phyloP scores from a whole-genome alignment of 371 early-diverging fungal species.

The Neoconidiobolus thromboides region DNA sequence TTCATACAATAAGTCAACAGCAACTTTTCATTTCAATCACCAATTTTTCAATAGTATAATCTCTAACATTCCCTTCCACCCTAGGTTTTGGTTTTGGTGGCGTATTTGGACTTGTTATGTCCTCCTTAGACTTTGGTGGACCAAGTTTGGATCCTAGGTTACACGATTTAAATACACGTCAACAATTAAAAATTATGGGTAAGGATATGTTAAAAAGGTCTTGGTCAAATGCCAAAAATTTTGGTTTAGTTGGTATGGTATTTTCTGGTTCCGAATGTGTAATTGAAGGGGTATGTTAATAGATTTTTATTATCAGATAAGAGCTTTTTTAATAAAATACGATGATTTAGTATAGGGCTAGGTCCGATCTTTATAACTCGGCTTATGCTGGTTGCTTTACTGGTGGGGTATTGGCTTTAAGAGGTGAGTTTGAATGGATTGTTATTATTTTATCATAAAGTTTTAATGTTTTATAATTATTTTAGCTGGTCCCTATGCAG shows the following conservation, averaged over 20 bases:
- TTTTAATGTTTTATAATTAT: neutral
- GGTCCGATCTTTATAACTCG: conserved; percentile 81
- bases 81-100: conserved; percentile 81
- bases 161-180: conserved; percentile 41
- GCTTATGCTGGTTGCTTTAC: conserved; percentile 82
- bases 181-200: conserved; percentile 61
- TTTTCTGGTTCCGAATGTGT: conserved; percentile 85
- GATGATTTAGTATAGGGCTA: conserved; percentile 64
- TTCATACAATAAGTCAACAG: too few species aligned
- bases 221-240: conserved; percentile 74
- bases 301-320: neutral
- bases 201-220: conserved; percentile 76
- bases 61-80: neutral
- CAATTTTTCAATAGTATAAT: neutral
- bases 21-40: too few species aligned
- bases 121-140: conserved; percentile 57
- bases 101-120: conserved; percentile 84
- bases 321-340: neutral
- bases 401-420: conserved; percentile 70
- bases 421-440: conserved; percentile 15
- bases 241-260: conserved; percentile 79
- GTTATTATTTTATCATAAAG: neutral
- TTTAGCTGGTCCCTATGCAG: conserved; percentile 46
- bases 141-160: conserved; percentile 28
- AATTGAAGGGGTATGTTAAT: conserved; percentile 59